Percentiles rank a stretch among this genome's conserved stretches.
phyloP scores from a whole-genome alignment of 2,329 filamentous ascomycete genomes.

The Arthrobotrys pseudoclavata region DNA sequence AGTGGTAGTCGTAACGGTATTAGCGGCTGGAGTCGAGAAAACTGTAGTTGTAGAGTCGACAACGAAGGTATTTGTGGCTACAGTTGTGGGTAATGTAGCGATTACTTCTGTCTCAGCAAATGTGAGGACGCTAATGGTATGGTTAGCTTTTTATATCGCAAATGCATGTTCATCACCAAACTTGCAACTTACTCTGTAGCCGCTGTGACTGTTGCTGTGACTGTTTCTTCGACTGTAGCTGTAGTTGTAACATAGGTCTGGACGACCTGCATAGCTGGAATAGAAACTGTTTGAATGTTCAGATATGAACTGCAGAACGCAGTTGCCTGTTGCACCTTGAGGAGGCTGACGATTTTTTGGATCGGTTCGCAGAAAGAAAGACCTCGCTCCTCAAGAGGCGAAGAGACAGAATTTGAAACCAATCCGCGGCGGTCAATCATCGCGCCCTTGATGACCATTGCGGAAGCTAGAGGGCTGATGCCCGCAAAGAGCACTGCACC shows the following conservation, averaged over 20 bases:
- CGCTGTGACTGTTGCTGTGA: conserved; percentile 12
- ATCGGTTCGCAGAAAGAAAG: conserved; percentile 9
- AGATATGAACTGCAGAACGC: conserved; percentile 21
- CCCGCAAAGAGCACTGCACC: not conserved
- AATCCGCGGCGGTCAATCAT: not conserved
- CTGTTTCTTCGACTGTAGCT: not conserved
- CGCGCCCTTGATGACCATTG: not conserved
- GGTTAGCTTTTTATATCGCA: not conserved
- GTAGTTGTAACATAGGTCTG: conserved; percentile 26
- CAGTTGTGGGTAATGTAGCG: conserved; percentile 8
- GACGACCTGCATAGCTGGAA: not conserved
- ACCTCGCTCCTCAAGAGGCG: conserved; percentile 20
- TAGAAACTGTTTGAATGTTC: conserved; percentile 16
- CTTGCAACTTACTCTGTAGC: conserved; percentile 23
- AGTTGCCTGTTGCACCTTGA: conserved; percentile 13
- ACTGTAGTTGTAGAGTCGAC: not conserved
- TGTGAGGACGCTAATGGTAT: not conserved
- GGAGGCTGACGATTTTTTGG: conserved; percentile 3
- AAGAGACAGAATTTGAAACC: not conserved
- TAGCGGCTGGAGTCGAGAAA: not conserved
- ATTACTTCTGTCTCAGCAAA: not conserved
- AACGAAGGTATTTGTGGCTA: not conserved
- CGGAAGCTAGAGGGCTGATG: not conserved
- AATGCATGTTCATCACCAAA: not conserved
- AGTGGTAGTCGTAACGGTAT: conserved; percentile 27